Evolutionary conservation across 2,329 filamentous ascomycete genomes (phyloP).

Genomic region (Colletotrichum spinosum): DNA sequence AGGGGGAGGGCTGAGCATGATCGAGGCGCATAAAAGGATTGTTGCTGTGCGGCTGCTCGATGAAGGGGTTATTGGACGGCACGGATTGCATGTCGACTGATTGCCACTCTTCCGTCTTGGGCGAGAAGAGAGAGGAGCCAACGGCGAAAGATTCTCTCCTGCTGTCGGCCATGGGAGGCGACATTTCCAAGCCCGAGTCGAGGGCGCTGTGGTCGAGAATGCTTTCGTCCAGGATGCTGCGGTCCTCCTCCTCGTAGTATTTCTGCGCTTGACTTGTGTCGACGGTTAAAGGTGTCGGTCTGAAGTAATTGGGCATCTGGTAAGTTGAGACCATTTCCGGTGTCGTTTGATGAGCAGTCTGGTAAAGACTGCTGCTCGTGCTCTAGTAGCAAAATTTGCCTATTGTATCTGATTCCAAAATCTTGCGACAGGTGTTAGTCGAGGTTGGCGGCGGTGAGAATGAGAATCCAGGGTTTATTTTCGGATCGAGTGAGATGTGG

Average conservation of each 20-base stretch:
- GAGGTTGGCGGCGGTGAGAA: constrained; percentile 33
- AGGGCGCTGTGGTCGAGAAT: constrained; percentile 69
- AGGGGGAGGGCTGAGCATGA: constrained; percentile 57
- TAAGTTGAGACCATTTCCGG: constrained; percentile 62
- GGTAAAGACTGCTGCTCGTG: constrained; percentile 33
- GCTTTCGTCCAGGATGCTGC: constrained; percentile 69
- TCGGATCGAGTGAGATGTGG: constrained; percentile 36
- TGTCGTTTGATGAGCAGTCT: constrained; percentile 40
- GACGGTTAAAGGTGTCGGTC: constrained; percentile 61
- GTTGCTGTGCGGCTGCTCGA: constrained; percentile 63
- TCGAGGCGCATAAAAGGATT: constrained; percentile 77
- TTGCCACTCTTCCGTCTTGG: constrained; percentile 74
- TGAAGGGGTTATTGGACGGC: constrained; percentile 72
- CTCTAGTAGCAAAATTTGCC: constrained; percentile 26
- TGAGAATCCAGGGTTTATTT: constrained; percentile 36
- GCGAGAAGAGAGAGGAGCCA: constrained; percentile 69
- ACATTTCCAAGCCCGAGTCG: constrained; percentile 73
- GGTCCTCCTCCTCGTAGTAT: constrained; percentile 72
- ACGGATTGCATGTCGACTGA: constrained; percentile 74
- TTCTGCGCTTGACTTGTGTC: constrained; percentile 66
- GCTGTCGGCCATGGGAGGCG: constrained; percentile 71
- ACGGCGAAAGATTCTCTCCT: constrained; percentile 73
- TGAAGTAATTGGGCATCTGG: constrained; percentile 64
- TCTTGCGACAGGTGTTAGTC: constrained; percentile 35
- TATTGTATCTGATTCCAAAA: constrained; percentile 18